These are phyloP conservation scores for Trichoderma pleuroti DNA, from an alignment of 2,329 filamentous ascomycete genomes.

Conservation along the genomic window DNA sequence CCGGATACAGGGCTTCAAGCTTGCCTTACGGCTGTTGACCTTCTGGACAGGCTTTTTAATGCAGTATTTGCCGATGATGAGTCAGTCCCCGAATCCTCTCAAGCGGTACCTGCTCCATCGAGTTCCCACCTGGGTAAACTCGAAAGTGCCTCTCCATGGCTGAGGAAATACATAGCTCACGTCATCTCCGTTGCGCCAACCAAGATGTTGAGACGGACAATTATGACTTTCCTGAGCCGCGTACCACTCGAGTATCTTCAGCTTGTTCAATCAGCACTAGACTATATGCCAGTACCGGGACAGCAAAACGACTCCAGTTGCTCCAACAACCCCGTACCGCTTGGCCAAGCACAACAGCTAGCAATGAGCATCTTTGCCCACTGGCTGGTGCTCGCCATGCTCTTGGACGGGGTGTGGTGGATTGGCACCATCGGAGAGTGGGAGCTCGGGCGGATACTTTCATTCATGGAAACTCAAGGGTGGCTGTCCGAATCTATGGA, in stretches of 20 bases:
- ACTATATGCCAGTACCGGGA: neutral
- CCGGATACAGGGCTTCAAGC: neutral
- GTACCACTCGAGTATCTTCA: slow-evolving; percentile 6
- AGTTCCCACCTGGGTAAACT: neutral
- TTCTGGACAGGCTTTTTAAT: neutral
- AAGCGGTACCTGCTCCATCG: neutral
- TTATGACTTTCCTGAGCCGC: slow-evolving; percentile 1
- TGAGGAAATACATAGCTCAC: neutral
- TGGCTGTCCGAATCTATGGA: neutral
- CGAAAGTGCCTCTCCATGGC: slow-evolving; percentile 7
- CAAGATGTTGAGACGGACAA: neutral
- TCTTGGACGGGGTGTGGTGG: slow-evolving; percentile 13
- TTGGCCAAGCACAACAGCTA: neutral
- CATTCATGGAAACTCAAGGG: neutral
- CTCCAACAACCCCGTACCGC: neutral
- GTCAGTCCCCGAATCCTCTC: neutral
- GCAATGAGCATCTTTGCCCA: slow-evolving; percentile 11
- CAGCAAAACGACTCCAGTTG: neutral
- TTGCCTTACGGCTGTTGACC: neutral
- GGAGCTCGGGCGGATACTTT: neutral
- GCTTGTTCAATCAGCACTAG: slow-evolving; percentile 14
- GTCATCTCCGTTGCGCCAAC: slow-evolving; percentile 3
- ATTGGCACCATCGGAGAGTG: slow-evolving; percentile 9
- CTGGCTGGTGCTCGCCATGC: slow-evolving; percentile 11
- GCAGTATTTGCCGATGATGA: neutral